Percentiles rank a stretch among this genome's conserved stretches.
Evolutionary conservation across 2,329 filamentous ascomycete genomes (phyloP).

Genomic region (Diaporthe nobilis): DNA sequence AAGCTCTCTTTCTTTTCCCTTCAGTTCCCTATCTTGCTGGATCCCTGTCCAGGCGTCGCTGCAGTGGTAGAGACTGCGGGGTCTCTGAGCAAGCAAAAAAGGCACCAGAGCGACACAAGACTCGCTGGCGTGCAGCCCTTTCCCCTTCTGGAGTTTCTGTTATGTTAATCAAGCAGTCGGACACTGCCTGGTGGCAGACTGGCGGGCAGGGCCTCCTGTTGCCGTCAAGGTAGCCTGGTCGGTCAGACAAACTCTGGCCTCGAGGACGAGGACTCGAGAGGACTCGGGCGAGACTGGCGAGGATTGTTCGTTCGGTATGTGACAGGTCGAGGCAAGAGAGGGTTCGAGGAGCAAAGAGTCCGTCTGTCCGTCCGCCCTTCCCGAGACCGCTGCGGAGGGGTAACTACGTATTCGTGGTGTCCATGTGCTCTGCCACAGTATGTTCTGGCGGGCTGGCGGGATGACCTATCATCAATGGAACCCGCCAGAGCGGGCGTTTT

Average conservation of each 20-base stretch:
- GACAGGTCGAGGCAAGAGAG: conserved; percentile 3
- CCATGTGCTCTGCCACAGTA: conserved; percentile 1
- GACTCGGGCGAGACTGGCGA: conserved; percentile 15
- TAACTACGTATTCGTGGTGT: conserved; percentile 10
- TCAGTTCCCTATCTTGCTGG: conserved; percentile 2
- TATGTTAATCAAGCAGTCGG: conserved; percentile 14
- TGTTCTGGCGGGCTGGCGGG: background rate
- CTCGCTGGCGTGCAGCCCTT: conserved; percentile 24
- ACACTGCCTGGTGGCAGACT: background rate
- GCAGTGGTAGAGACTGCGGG: conserved; percentile 14
- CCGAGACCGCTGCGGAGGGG: conserved; percentile 28
- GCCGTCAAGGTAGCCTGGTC: conserved; percentile 29
- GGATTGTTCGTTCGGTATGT: background rate
- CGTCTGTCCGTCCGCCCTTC: background rate
- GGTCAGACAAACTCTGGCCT: background rate
- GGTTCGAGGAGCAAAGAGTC: conserved; percentile 20
- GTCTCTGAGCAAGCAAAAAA: conserved; percentile 1
- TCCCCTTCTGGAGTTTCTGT: conserved; percentile 30
- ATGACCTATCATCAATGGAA: conserved; percentile 19
- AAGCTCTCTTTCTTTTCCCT: background rate
- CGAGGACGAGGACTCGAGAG: conserved; percentile 2
- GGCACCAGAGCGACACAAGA: conserved; percentile 24
- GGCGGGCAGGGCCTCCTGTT: background rate
- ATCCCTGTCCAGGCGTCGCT: conserved; percentile 16
- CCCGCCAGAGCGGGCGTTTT: background rate